phyloP scores from a whole-genome alignment of 148 eudicot genomes.

The Amaranthus hypochondriacus region DNA sequence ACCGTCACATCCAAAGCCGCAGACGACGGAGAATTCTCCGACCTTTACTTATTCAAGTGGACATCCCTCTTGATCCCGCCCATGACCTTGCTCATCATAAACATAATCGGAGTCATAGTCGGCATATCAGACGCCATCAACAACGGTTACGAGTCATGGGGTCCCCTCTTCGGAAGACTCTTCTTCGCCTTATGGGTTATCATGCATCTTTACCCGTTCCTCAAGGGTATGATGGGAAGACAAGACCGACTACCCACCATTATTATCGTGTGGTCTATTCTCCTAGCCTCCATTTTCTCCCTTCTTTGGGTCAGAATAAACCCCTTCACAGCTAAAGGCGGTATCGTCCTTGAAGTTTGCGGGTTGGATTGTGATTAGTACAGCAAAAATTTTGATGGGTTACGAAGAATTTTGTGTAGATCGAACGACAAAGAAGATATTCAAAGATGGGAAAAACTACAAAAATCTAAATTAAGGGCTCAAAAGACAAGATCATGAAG shows the following conservation, averaged over 20 bases:
- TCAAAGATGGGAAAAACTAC: constrained; percentile 4
- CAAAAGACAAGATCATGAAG: constrained; percentile 6
- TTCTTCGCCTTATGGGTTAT: constrained; percentile 97
- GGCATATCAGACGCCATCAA: constrained; percentile 91
- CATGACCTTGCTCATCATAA: constrained; percentile 66
- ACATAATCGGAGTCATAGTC: constrained; percentile 73
- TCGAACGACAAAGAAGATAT: constrained; percentile 2
- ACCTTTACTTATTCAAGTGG: constrained; percentile 93
- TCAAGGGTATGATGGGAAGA: constrained; percentile 88
- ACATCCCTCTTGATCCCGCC: constrained; percentile 86
- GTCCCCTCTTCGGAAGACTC: constrained; percentile 77
- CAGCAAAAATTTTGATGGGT: constrained; percentile 22
- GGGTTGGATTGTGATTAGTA: constrained; percentile 81
- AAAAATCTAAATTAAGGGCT: background rate
- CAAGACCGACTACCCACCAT: constrained; percentile 75
- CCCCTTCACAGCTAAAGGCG: constrained; percentile 68
- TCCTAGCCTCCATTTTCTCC: constrained; percentile 82
- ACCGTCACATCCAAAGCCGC: constrained; percentile 94
- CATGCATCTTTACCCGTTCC: constrained; percentile 90
- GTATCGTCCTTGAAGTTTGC: constrained; percentile 78
- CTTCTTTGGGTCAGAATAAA: constrained; percentile 90
- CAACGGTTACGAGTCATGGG: constrained; percentile 92
- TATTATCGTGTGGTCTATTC: constrained; percentile 81
- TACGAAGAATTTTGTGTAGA: constrained; percentile 25
- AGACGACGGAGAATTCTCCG: constrained; percentile 84